Evolutionary conservation across 108 stramenopile species (phyloP), one percentile per base, ranked within the genome.

Genomic region (Halocafeteria seosinensis): DNA sequence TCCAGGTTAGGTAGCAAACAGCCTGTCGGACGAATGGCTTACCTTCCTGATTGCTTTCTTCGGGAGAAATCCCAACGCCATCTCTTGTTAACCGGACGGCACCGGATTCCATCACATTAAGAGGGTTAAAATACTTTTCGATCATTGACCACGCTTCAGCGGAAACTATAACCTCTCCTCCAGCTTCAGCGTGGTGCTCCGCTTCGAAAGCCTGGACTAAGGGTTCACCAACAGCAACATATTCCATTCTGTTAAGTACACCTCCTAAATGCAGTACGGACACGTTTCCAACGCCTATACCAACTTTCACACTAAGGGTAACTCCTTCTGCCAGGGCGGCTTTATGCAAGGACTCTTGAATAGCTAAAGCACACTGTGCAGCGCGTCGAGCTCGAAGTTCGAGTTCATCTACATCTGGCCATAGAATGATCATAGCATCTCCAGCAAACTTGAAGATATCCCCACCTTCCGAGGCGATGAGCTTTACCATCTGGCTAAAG

Each of bases 391-490:
- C 61, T 24, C 72, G 38, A 9, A 25, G n/a, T 21, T 70, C 69
- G 53, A 78, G 66, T 38, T 28, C 36, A 36, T 60, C 69, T 55
- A 11, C 26, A 23, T 72, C 57, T 26, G 74, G 74, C 79, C 79
- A 80, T 31, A 80, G 77, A 0, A 80, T 77, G 33, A 80, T 80
- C 71, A 77, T 51, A 1, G 79, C 79, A 31, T 80, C 79, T 5
- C 79, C 79, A 11, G 77, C 79, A 51, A 80, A 78, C 69, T 81
- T 81, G 71, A 79, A 81, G 4, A 81, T 73, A 37, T 81, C 80
- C 11, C 80, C 80, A 12, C 80, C 80, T 23, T 77, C 76, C 23
- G 55, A 50, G 31, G 73, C 69, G 55, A 81, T 79, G 61, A 74
- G 57, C 3, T 71, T 63, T 30, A 76, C 76, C 75, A 81, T 76